phyloP scores from a whole-genome alignment of 208 protist species.

The Herpetomonas muscarum region DNA sequence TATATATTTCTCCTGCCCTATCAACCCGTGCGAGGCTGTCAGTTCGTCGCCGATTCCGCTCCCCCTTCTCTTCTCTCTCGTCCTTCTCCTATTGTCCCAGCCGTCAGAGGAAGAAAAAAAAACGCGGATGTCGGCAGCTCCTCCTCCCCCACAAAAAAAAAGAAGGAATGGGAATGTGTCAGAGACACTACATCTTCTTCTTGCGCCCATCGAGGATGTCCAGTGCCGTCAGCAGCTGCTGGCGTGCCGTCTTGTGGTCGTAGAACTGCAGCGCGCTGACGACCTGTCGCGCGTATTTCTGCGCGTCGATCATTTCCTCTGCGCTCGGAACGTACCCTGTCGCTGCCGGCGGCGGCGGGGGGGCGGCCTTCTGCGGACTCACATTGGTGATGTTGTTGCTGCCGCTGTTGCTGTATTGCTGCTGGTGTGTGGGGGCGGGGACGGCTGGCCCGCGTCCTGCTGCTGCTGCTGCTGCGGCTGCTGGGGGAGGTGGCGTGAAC shows the following conservation, averaged over 20 bases:
- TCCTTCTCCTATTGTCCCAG: no score
- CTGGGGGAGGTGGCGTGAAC: neutral
- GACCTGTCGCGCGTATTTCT: slow-evolving; percentile 46
- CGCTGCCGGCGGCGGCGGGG: neutral
- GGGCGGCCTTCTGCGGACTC: neutral
- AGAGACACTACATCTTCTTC: no score
- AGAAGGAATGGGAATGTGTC: no score
- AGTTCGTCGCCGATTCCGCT: no score
- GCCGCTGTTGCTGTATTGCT: slow-evolving; percentile 4
- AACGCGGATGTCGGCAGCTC: no score
- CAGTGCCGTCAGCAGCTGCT: slow-evolving; percentile 34
- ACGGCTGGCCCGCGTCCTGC: neutral
- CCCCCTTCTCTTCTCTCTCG: no score
- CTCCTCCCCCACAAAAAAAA: no score
- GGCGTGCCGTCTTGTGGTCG: slow-evolving; percentile 31
- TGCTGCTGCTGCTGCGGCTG: slow-evolving; percentile 4
- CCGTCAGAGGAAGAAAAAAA: no score
- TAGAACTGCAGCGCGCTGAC: slow-evolving; percentile 65
- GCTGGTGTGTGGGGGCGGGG: neutral
- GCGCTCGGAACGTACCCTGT: slow-evolving; percentile 28
- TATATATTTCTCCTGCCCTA: no score
- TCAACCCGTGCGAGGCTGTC: no score
- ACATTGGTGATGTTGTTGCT: slow-evolving; percentile 8
- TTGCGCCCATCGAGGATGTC: slow-evolving; percentile 16
- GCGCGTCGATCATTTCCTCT: slow-evolving; percentile 76